Base-by-base conservation (phyloP, 352 stramenopile species). In the Vaucheria bursata region DNA sequence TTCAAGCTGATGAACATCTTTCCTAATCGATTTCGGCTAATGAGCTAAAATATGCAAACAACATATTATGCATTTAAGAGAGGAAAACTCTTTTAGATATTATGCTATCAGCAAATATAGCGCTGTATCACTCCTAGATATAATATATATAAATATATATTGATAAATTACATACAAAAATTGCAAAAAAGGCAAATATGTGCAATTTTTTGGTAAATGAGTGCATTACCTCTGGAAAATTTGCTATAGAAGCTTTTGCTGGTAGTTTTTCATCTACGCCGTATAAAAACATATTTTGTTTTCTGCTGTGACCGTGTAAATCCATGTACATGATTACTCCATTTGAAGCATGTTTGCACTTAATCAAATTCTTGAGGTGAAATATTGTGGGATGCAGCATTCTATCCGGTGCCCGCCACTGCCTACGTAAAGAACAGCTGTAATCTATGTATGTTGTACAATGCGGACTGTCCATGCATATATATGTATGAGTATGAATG, bases 201-300 rank as follows among this genome's bases (percentile, higher is more conserved):
- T n/a, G n/a, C n/a, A n/a, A n/a, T n/a, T n/a, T n/a, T n/a, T n/a
- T n/a, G n/a, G n/a, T n/a, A n/a, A n/a, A n/a, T n/a, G n/a, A n/a
- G n/a, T n/a, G n/a, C n/a, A n/a, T n/a, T n/a, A n/a, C n/a, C n/a
- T n/a, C n/a, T n/a, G n/a, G n/a, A n/a, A n/a, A n/a, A n/a, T n/a
- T n/a, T n/a, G n/a, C n/a, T n/a, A n/a, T n/a, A n/a, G n/a, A n/a
- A n/a, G n/a, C n/a, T n/a, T n/a, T n/a, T n/a, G n/a, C n/a, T n/a
- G n/a, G n/a, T n/a, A 91, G 90, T 74, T 93, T 95, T 5, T 93
- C 92, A 52, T 97, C 92, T 35, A 90, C 95, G 7, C 93, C 93
- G 76, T 97, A 97, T 87, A 96, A 88, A 78, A 97, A 97, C 25
- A 96, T 88, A 50, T 97, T 97, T 73, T 93, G 93, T 81, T 97